phyloP scores from a whole-genome alignment of 345 rosid species.

The Gynandropsis gynandra region DNA sequence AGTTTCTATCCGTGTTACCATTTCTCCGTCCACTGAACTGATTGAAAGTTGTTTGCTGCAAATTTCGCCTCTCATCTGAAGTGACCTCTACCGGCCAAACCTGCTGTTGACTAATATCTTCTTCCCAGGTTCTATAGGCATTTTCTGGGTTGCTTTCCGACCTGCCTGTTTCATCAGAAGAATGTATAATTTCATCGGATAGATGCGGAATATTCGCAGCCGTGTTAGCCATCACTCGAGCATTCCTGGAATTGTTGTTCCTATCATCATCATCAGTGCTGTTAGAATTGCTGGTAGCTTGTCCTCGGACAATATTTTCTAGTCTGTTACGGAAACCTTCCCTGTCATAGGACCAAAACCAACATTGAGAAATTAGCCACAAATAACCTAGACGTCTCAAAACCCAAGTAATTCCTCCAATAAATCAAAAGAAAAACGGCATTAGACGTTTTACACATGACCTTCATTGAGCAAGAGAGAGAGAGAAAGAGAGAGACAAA shows the following conservation, averaged over 20 bases:
- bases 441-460: not conserved
- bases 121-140: constrained; percentile 47
- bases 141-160: constrained; percentile 31
- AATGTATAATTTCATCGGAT: constrained; percentile 35
- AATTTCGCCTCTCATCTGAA: constrained; percentile 36
- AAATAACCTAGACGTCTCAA: not conserved
- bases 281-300: constrained; percentile 53
- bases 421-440: too few relatives aligned
- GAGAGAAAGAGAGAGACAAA: not conserved
- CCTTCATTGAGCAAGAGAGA: not conserved
- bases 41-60: constrained; percentile 5
- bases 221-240: constrained; percentile 29
- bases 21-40: constrained; percentile 32
- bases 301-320: constrained; percentile 61
- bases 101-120: not conserved
- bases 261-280: constrained; percentile 30
- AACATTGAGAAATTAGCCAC: not conserved
- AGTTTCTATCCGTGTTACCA: constrained; percentile 40
- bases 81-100: constrained; percentile 21
- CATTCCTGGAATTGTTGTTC: constrained; percentile 41
- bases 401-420: too few relatives aligned
- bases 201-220: constrained; percentile 38
- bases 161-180: constrained; percentile 40
- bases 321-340: constrained; percentile 81
- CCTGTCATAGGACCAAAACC: constrained; percentile 34